Evolutionary conservation across 495 filamentous ascomycete species (phyloP), one percentile per base, ranked within the genome.

Genomic region (Podospora bellae-mahoneyi): DNA sequence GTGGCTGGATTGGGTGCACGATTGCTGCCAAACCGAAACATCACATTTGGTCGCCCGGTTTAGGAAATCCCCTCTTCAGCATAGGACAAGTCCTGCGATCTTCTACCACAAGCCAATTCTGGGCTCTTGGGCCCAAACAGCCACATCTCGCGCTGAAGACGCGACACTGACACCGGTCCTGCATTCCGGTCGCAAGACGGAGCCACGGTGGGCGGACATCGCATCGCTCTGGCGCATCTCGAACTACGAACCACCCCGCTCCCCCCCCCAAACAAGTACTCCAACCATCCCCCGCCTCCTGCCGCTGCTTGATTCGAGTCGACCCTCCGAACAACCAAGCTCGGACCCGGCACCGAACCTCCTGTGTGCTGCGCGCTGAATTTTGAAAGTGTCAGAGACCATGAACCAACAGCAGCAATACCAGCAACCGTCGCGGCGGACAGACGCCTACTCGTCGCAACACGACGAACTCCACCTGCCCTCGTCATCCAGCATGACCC

Each of bases 381-480:
- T 13, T 4, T 56, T 30, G 34, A 39, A 3, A 39, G 34, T 39
- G 34, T 28, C 34, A 32, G 53, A 9, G 60, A 61, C 23, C 83
- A 92, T 76, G 84, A 88, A 82, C 66, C 78, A 78, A 68, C 72
- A 77, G 69, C 73, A 70, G 68, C 76, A 75, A 66, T 78, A 82
- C 70, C 80, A 81, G 71, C 80, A 80, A 70, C 76, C 78, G 71
- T 76, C 75, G 59, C 75, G 80, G 75, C 79, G 80, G 71, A 70
- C 77, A 66, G 77, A 77, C 32, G 78, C 77, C 64, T 83, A 79
- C 73, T 75, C 79, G 70, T 75, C 78, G 20, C 80, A 82, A 69
- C 78, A 79, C 69, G 92, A 94, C 71, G 92, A 96, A 81, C 84
- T 94, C 72, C 92, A 94, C 78, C 89, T 94, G 13, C 32, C 61